Base-by-base conservation (phyloP, 2,329 filamentous ascomycete genomes). In the Aspergillus transmontanensis region DNA sequence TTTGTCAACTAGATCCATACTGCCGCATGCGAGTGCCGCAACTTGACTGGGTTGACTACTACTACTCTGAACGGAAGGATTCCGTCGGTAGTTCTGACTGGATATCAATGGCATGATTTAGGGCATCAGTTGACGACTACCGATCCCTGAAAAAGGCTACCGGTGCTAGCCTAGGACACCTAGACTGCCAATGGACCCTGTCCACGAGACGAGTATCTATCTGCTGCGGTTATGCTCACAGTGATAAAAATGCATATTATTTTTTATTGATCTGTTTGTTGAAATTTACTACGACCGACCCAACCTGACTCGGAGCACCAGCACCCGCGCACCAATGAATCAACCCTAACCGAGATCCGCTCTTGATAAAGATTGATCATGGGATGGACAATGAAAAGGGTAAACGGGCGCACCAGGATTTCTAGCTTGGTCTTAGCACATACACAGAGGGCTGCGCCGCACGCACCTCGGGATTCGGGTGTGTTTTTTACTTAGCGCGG, bases 21-120 rank as follows among this genome's bases (percentile, higher is more conserved):
- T 30, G 28, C 48, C 30, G 48, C 46, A 50, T 19, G 6, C 16
- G 26, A 28, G 23, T 50, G 26, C 16, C 46, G 46, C 46, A 28
- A 30, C 34, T 19, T 32, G 48, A 51, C 19, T n/a, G 28, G 48
- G 19, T 34, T 30, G 12, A 16, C 16, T 30, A 26, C 46, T 50
- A 16, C n/a, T 14, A 23, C 59, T 60, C 16, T 41, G 34, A 41
- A n/a, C 59, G 51, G 59, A 61, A 57, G 53, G 59, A 50, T 61
- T 61, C 59, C 59, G 59, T 57, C 21, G 41, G 32, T 30, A 32
- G 16, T 45, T 46, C 12, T 28, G 30, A 34, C 53, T 50, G 34
- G 51, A 45, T 30, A 50, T 19, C 50, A 39, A 56, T 60, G 54
- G 51, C 57, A 59, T 59, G 57, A 59, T 53, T 51, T 43, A 39